Conservation (phyloP, 2,329 filamentous ascomycete species). For the Polychaeton citri region DNA sequence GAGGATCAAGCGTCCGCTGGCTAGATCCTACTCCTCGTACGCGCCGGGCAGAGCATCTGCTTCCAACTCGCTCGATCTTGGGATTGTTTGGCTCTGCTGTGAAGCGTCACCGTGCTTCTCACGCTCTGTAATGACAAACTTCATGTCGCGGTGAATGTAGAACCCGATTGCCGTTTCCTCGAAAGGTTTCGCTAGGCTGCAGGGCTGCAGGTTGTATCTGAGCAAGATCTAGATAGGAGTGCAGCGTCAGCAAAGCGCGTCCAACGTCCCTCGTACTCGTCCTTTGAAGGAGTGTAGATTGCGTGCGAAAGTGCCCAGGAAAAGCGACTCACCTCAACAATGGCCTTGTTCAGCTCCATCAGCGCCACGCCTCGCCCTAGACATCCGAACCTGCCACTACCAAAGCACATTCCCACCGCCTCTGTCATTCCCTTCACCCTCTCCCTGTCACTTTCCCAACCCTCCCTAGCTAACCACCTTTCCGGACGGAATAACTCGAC, state of each 20-base stretch:
- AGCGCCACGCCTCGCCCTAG: conserved; percentile 23
- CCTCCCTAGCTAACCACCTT: conserved; percentile 21
- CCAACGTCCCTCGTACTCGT: too few species aligned
- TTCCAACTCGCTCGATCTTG: conserved; percentile 2
- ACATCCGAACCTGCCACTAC: conserved; percentile 24
- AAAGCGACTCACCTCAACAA: conserved; percentile 20
- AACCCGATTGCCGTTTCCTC: conserved; percentile 24
- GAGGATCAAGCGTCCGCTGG: too few species aligned
- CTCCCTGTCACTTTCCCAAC: conserved; percentile 11
- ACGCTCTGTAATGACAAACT: conserved; percentile 22
- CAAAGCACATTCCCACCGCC: conserved; percentile 22
- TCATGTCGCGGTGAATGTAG: conserved; percentile 24
- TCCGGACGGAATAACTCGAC: conserved; percentile 25
- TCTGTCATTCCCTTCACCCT: conserved; percentile 22
- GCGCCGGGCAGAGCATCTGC: conserved; percentile 14
- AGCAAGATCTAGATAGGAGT: conserved; percentile 17
- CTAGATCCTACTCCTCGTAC: conserved; percentile 7
- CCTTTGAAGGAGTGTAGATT: too few species aligned
- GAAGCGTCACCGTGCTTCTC: conserved; percentile 6
- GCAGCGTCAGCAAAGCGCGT: too few species aligned
- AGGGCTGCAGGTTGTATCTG: conserved; percentile 24
- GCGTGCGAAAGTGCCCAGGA: not conserved
- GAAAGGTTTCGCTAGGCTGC: conserved; percentile 24
- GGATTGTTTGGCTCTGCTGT: conserved; percentile 3
- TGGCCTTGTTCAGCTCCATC: conserved; percentile 26